Base-by-base conservation (phyloP, 164 flowering plant species). In the Annona squamosa region DNA sequence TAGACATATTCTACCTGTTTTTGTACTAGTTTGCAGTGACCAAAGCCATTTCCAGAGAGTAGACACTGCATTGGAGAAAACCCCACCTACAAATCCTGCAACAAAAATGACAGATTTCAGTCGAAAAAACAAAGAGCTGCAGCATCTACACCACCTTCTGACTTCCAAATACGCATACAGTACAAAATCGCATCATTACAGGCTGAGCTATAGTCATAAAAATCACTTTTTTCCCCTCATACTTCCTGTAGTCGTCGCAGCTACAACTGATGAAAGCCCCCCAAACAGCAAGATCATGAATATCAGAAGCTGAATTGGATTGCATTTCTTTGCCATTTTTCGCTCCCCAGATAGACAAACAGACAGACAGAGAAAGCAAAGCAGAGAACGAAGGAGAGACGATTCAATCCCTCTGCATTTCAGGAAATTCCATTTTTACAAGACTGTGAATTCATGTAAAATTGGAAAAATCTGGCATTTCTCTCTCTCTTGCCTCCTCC, bases 31-130 rank as follows among this genome's bases (percentile, higher is more conserved):
- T 80, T 85, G 87, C 70, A 94, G 79, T 26, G 97, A 92, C 88
- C 88, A 87, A 9, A 87, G 5, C 94, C 92, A 86, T 80, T 91
- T 94, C 87, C 88, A 80, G 43, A 87, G 75, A 75, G 74, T 81
- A 72, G 97, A 77, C 10, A 87, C 75, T 47, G 82, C 86, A 82
- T 85, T 89, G 59, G 98, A 87, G 77, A 89, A 65, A 75, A 88
- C 76, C 83, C 92, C 91, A 81, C 79, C 81, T n/a, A 92, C 88
- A 80, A 94, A 85, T 82, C 81, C 98, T 94, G 86, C 78, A 78
- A 69, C 77, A 77, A n/a, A 68, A 70, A 17, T 45, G 46, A 44
- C 16, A 52, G 47, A 76, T 66, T 43, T 59, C 6, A 10, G 42
- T 70, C n/a, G 19, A 52, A 48, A 70, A 56, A 6, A 44, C 13